These are phyloP conservation scores for Nicotiana rustica DNA, from an alignment of 305 asterid genomes.

Conservation along the genomic window DNA sequence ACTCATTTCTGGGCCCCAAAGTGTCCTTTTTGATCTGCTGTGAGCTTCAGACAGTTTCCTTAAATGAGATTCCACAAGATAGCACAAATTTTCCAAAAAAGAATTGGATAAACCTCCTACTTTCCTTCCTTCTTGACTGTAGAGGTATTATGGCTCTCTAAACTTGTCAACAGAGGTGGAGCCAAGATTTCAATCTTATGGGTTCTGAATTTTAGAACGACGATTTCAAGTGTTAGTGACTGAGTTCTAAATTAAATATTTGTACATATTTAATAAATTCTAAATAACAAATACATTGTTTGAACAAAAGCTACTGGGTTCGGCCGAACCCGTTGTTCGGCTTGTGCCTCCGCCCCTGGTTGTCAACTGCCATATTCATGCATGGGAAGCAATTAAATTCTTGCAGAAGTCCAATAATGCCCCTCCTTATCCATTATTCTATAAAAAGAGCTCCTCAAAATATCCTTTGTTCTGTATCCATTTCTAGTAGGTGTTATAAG, in stretches of 20 bases:
- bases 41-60: constrained; percentile 38
- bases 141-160: constrained; percentile 17
- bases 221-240: no score
- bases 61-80: constrained; percentile 50
- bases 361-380: constrained; percentile 27
- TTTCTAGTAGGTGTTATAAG: constrained; percentile 42
- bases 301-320: no score
- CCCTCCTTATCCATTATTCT: constrained; percentile 55
- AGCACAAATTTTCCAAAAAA: constrained; percentile 42
- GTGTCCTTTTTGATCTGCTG: constrained; percentile 30
- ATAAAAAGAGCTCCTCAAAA: constrained; percentile 41
- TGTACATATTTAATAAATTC: no score
- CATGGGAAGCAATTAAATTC: constrained; percentile 31
- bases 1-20: constrained; percentile 52
- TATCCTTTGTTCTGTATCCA: constrained; percentile 59
- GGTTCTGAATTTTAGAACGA: no score
- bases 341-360: background rate
- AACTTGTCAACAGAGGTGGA: background rate
- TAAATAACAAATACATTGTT: no score
- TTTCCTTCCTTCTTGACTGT: constrained; percentile 8
- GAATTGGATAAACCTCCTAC: constrained; percentile 18
- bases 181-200: no score
- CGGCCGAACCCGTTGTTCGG: no score
- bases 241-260: no score
- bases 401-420: constrained; percentile 36